Evolutionary conservation across 1,284 basidiomycete species (phyloP).

Genomic region (Anthracocystis panici-leucophaei): DNA sequence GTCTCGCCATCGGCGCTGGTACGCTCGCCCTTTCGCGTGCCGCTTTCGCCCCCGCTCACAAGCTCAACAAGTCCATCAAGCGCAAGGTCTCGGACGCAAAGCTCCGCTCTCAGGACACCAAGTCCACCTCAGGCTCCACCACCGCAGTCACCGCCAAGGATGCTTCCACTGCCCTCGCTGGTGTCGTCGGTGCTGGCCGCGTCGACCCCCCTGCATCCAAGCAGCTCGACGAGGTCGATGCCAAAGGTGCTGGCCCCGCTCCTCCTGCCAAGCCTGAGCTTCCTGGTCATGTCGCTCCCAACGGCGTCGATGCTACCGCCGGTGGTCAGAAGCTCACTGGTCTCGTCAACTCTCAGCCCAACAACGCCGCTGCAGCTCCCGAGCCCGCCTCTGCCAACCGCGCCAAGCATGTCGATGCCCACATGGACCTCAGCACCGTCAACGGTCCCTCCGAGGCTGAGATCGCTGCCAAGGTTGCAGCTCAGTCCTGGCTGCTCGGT

Average conservation of each 20-base stretch:
- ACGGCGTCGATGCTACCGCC: slow-evolving; percentile 46
- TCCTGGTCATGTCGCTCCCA: slow-evolving; percentile 42
- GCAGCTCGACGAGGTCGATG: slow-evolving; percentile 56
- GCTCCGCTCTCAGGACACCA: slow-evolving; percentile 21
- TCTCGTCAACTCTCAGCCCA: slow-evolving; percentile 51
- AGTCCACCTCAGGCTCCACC: slow-evolving; percentile 1
- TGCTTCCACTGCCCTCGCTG: slow-evolving; percentile 19
- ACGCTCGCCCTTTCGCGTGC: slow-evolving; percentile 59
- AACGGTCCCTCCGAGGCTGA: slow-evolving; percentile 44
- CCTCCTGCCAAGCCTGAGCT: slow-evolving; percentile 36
- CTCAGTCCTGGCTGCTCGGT: slow-evolving; percentile 60
- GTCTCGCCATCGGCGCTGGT: slow-evolving; percentile 64
- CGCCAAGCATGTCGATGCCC: slow-evolving; percentile 53
- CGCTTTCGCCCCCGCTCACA: slow-evolving; percentile 58
- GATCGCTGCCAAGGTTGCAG: slow-evolving; percentile 42
- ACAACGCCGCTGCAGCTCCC: slow-evolving; percentile 27
- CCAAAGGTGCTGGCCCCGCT: slow-evolving; percentile 42
- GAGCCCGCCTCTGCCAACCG: slow-evolving; percentile 55
- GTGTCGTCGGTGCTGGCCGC: slow-evolving; percentile 30
- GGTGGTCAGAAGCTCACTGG: slow-evolving; percentile 52
- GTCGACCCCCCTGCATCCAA: slow-evolving; percentile 48
- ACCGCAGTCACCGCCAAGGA: slow-evolving; percentile 40
- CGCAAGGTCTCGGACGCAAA: slow-evolving; percentile 56
- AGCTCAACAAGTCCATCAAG: slow-evolving; percentile 59
- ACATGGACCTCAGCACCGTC: slow-evolving; percentile 52